Evolutionary conservation across 1,284 basidiomycete species (phyloP), one percentile per base, ranked within the genome.

Genomic region (Inonotus obliquus): DNA sequence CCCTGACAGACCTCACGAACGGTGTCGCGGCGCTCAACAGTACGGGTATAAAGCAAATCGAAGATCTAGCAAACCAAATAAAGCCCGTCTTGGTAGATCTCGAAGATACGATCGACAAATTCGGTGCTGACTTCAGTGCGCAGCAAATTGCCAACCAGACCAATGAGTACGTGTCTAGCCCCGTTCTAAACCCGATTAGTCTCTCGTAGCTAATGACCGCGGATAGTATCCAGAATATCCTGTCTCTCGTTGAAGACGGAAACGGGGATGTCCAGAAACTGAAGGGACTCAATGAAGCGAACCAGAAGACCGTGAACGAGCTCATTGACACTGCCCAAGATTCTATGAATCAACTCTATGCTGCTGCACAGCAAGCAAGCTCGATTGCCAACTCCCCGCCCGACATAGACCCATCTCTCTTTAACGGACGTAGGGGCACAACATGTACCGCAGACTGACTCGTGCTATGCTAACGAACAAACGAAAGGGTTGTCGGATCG

Each of bases 401-500:
- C 66, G 58, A 69, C 67, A 57, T 68, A 61, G 35, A 45, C 65
- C 60, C 64, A 4, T 55, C 60, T 25, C 62, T 59, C 44, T 63
- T 65, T 48, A 64, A 39, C 21, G 37, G 47, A 14, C 23, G 37
- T 27, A 57, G 52, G 38, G 63, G 63, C 1, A 64, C 59, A 17
- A 27, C 59, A 17, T 64, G 63, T n/a, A 52, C 51, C 3, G 51
- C 51, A 1, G 27, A 52, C 27, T 29, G 11, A 44, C 17, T 6
- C 41, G 17, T 44, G n/a, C 13, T 9, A 44, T 44, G n/a, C n/a
- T n/a, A n/a, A n/a, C n/a, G n/a, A n/a, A n/a, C n/a, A n/a, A n/a
- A n/a, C n/a, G n/a, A n/a, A n/a, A n/a, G n/a, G n/a, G n/a, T n/a
- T n/a, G n/a, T n/a, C n/a, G 10, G 9, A 10, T 49, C 25, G 7